These are phyloP conservation scores for Fusarium concolor DNA, from an alignment of 2,329 filamentous ascomycete species.

Conservation along the genomic window DNA sequence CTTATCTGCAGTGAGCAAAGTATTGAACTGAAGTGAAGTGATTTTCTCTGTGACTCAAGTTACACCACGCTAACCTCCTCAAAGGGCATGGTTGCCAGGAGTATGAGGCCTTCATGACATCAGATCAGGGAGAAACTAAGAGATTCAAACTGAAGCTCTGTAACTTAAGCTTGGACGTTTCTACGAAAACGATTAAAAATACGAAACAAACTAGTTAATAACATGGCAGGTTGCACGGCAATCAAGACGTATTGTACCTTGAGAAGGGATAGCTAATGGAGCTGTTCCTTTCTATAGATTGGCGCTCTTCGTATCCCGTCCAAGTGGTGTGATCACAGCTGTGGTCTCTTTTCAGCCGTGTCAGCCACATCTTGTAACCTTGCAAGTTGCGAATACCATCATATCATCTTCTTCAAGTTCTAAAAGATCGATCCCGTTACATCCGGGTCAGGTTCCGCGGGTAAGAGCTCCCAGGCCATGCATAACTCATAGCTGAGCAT, in stretches of 20 bases:
- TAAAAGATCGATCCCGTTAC: slow-evolving; percentile 11
- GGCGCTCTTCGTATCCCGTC: slow-evolving; percentile 30
- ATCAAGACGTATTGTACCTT: not conserved
- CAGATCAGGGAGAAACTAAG: slow-evolving; percentile 5
- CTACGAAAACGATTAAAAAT: slow-evolving; percentile 13
- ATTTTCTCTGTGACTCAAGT: slow-evolving; percentile 6
- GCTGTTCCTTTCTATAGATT: slow-evolving; percentile 29
- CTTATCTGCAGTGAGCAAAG: not conserved
- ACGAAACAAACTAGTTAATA: slow-evolving; percentile 20
- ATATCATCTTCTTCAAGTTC: not conserved
- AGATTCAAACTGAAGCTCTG: not conserved
- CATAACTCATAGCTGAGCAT: no score
- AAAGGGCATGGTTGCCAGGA: slow-evolving; percentile 24
- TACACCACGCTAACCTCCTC: slow-evolving; percentile 18
- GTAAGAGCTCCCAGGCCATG: not conserved
- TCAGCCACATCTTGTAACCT: slow-evolving; percentile 29
- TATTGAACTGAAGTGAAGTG: slow-evolving; percentile 3
- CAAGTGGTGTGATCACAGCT: slow-evolving; percentile 33
- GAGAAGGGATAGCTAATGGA: not conserved
- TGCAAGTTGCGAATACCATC: not conserved
- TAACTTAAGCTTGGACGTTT: slow-evolving; percentile 9
- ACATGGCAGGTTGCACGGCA: not conserved
- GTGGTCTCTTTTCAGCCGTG: slow-evolving; percentile 7
- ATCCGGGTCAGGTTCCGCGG: slow-evolving; percentile 9
- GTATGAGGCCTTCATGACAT: slow-evolving; percentile 38